Percentiles rank a stretch among this genome's conserved stretches.
Conservation (phyloP, 306 rosid genomes). For the Arachis hypogaea region DNA sequence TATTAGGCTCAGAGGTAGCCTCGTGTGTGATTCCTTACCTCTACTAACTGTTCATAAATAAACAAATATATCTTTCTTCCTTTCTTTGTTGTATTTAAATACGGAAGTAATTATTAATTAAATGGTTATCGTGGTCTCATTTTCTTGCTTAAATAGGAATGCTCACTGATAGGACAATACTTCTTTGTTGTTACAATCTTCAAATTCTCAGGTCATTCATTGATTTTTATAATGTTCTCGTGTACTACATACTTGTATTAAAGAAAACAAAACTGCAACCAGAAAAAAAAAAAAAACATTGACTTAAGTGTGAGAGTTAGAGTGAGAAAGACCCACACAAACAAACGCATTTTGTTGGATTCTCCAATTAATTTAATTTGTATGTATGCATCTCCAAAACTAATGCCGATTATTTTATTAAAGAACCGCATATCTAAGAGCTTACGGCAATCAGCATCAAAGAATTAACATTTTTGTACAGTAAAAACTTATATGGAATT, state of each 20-base stretch:
- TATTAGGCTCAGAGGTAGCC: constrained; percentile 27
- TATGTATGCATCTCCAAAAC: constrained; percentile 45
- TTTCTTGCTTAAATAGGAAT: constrained; percentile 51
- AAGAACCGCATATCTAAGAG: constrained; percentile 35
- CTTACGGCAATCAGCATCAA: background rate
- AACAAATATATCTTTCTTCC: constrained; percentile 38
- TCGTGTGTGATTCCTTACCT: constrained; percentile 65
- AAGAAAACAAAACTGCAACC: background rate
- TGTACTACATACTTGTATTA: constrained; percentile 1
- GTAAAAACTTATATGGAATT: no score
- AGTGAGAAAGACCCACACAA: constrained; percentile 51
- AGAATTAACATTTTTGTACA: no score
- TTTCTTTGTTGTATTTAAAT: constrained; percentile 16
- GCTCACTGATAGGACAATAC: constrained; percentile 27
- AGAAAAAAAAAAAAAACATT: constrained; percentile 23
- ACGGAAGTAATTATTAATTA: constrained; percentile 15
- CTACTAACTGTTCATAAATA: constrained; percentile 46
- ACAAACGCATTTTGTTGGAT: constrained; percentile 51
- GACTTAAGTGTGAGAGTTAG: constrained; percentile 40
- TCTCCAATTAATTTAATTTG: constrained; percentile 32
- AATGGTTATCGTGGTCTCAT: background rate
- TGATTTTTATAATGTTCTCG: constrained; percentile 25
- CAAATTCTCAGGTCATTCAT: constrained; percentile 40
- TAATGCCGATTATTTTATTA: constrained; percentile 23
- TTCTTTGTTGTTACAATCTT: constrained; percentile 34